phyloP scores from a whole-genome alignment of 495 filamentous ascomycete genomes.

The Xylaria sp. region DNA sequence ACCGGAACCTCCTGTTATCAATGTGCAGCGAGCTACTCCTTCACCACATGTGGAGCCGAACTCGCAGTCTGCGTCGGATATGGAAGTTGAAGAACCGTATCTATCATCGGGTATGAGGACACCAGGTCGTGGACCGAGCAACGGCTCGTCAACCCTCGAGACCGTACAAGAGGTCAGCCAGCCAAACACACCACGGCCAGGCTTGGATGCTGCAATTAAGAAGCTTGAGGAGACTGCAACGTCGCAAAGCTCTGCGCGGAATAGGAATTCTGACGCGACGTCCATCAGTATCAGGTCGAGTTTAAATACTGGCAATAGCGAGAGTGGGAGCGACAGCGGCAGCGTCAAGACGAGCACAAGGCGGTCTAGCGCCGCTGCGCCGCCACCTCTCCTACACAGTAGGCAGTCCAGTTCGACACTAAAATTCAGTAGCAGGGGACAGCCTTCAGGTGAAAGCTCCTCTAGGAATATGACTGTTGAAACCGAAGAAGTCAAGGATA shows the following conservation, averaged over 20 bases:
- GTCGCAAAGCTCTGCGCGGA: constrained; percentile 47
- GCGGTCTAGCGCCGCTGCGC: constrained; percentile 41
- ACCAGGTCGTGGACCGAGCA: constrained; percentile 69
- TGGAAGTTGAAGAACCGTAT: constrained; percentile 61
- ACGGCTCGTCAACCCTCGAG: constrained; percentile 75
- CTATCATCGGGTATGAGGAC: constrained; percentile 65
- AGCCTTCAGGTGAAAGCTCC: constrained; percentile 72
- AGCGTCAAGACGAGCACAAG: constrained; percentile 47
- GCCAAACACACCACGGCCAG: constrained; percentile 71
- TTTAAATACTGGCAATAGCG: constrained; percentile 49
- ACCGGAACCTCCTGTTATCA: constrained; percentile 58
- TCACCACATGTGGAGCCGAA: constrained; percentile 47
- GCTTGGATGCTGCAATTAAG: constrained; percentile 49
- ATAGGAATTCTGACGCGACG: constrained; percentile 42
- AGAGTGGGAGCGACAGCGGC: constrained; percentile 70
- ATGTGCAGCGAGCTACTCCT: constrained; percentile 60
- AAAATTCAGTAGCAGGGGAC: constrained; percentile 51
- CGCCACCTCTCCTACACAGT: constrained; percentile 49
- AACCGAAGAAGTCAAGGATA: constrained; percentile 92
- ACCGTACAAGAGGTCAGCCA: constrained; percentile 93
- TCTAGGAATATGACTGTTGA: constrained; percentile 96
- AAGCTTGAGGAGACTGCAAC: constrained; percentile 58
- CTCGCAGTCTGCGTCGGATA: constrained; percentile 49
- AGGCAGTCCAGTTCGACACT: constrained; percentile 53
- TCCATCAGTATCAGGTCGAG: constrained; percentile 44